phyloP scores from a whole-genome alignment of 2,329 filamentous ascomycete species.

The Trichoderma sp. region DNA sequence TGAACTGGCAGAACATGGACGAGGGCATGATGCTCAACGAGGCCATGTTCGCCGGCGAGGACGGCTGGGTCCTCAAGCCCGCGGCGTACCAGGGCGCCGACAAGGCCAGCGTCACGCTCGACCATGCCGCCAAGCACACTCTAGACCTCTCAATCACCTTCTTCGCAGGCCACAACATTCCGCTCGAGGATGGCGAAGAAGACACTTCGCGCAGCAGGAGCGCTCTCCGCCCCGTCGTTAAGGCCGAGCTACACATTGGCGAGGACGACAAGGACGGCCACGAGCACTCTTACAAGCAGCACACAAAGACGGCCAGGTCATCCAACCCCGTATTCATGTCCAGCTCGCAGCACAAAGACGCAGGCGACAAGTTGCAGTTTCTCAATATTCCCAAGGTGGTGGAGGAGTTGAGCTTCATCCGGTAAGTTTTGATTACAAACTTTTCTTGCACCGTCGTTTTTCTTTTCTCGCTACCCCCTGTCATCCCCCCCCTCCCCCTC shows the following conservation, averaged over 20 bases:
- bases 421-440: constrained; percentile 48
- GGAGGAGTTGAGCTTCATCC: constrained; percentile 69
- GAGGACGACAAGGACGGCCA: constrained; percentile 34
- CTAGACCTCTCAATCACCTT: constrained; percentile 70
- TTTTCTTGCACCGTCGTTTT: background rate
- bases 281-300: constrained; percentile 58
- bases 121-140: constrained; percentile 46
- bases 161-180: constrained; percentile 71
- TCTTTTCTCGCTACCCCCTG: background rate
- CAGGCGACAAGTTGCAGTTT: constrained; percentile 57
- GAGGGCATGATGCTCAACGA: constrained; percentile 95
- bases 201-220: constrained; percentile 33
- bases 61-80: constrained; percentile 85
- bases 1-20: constrained; percentile 97
- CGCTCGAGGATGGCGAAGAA: constrained; percentile 30
- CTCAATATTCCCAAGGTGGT: constrained; percentile 56
- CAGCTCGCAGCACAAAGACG: constrained; percentile 29
- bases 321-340: constrained; percentile 60
- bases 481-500: background rate
- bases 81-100: constrained; percentile 61
- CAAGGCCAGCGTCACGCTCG: constrained; percentile 40
- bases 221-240: constrained; percentile 66
- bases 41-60: constrained; percentile 88
- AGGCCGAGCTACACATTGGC: constrained; percentile 78
- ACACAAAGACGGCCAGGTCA: constrained; percentile 54